Conservation (phyloP, 202 grass and related monocot genomes). For the Cymbopogon flexuosus region DNA sequence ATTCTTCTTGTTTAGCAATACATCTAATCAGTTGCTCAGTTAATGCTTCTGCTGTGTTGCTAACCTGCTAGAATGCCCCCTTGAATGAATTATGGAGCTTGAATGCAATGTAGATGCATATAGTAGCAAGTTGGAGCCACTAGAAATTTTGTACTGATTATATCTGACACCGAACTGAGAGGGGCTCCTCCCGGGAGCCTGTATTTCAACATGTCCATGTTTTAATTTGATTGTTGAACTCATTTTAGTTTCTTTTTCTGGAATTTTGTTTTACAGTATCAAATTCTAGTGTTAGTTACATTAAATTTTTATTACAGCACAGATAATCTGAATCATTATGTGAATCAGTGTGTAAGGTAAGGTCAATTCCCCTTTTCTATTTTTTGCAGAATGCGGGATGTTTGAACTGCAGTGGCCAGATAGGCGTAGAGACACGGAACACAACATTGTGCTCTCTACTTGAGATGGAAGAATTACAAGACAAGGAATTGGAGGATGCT, state of each 20-base stretch:
- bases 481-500: conserved; percentile 79
- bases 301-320: background rate
- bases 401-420: conserved; percentile 30
- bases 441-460: conserved; percentile 56
- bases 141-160: background rate
- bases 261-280: background rate
- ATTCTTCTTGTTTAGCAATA: conserved; percentile 7
- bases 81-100: conserved; percentile 22
- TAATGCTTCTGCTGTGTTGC: conserved; percentile 10
- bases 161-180: background rate
- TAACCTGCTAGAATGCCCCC: background rate
- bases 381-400: conserved; percentile 34
- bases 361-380: conserved; percentile 24
- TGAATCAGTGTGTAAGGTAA: background rate
- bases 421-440: conserved; percentile 26
- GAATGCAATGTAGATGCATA: background rate
- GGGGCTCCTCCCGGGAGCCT: background rate
- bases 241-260: conserved; percentile 10
- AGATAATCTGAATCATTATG: conserved; percentile 12
- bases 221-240: conserved; percentile 1
- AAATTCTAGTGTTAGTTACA: background rate
- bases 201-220: background rate
- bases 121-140: background rate
- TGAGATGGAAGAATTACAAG: conserved; percentile 74
- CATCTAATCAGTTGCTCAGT: background rate